These are phyloP conservation scores for Luzula sylvatica DNA, from an alignment of 176 grass and related monocot species.

Conservation along the genomic window DNA sequence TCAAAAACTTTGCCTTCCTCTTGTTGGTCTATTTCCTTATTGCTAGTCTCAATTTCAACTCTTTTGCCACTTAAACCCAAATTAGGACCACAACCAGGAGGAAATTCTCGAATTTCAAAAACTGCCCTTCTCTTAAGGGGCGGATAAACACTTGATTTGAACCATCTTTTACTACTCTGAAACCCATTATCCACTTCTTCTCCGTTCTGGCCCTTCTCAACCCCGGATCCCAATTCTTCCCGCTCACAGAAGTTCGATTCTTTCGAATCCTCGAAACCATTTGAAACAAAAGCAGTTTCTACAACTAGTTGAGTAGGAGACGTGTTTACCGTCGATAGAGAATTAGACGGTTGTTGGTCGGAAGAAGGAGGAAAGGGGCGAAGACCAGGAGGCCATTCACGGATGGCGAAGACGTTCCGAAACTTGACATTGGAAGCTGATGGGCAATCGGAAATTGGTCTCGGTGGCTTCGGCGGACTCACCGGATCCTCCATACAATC, in stretches of 20 bases:
- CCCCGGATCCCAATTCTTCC: not conserved
- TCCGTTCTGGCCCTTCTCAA: not conserved
- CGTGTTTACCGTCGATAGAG: not conserved
- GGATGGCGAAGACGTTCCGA: not conserved
- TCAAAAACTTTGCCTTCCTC: not conserved
- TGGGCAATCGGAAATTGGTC: too few relatives aligned
- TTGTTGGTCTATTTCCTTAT: not conserved
- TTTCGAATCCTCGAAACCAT: not conserved
- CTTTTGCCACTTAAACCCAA: not conserved
- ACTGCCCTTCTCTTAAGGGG: conserved; percentile 36
- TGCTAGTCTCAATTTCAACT: not conserved
- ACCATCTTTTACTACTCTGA: conserved; percentile 26
- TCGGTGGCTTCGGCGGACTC: too few relatives aligned
- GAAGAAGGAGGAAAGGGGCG: conserved; percentile 22
- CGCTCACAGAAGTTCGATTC: not conserved
- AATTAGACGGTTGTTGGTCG: not conserved
- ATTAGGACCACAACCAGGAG: conserved; percentile 33
- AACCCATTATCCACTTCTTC: not conserved
- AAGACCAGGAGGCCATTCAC: conserved; percentile 31
- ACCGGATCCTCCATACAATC: too few relatives aligned
- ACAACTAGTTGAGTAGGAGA: not conserved
- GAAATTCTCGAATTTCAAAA: conserved; percentile 34
- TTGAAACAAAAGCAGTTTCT: not conserved
- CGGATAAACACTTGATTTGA: conserved; percentile 30
- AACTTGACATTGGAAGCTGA: too few relatives aligned